phyloP scores from a whole-genome alignment of 768 basidiomycete genomes.

The Termitomyces heimii region DNA sequence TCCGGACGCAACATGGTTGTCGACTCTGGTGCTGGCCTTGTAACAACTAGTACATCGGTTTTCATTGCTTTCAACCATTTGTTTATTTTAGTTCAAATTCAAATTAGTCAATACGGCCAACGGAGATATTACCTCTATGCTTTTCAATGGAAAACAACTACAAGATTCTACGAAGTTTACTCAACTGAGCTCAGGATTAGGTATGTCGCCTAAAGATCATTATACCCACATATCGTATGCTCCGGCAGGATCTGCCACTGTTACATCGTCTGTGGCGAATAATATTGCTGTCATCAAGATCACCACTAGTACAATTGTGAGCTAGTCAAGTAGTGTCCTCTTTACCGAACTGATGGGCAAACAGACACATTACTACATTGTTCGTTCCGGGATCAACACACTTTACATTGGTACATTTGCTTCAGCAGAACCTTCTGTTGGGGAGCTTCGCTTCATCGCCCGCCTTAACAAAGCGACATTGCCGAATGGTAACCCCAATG shows the following conservation, averaged over 20 bases:
- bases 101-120: slow-evolving; percentile 31
- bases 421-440: slow-evolving; percentile 39
- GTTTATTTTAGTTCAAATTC: neutral
- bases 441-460: slow-evolving; percentile 43
- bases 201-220: slow-evolving; percentile 13
- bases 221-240: neutral
- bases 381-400: slow-evolving; percentile 36
- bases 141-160: slow-evolving; percentile 39
- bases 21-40: slow-evolving; percentile 39
- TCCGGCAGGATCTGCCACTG: slow-evolving; percentile 30
- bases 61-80: neutral
- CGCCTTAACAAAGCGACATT: slow-evolving; percentile 35
- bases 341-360: neutral
- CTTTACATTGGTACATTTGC: slow-evolving; percentile 41
- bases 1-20: slow-evolving; percentile 34
- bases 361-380: slow-evolving; percentile 42
- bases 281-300: slow-evolving; percentile 37
- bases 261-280: slow-evolving; percentile 32
- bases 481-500: slow-evolving; percentile 30
- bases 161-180: slow-evolving; percentile 40
- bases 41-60: slow-evolving; percentile 31
- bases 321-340: neutral
- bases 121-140: slow-evolving; percentile 40
- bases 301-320: slow-evolving; percentile 37
- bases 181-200: slow-evolving; percentile 42